A percentile compares a stretch with the other conserved stretches of the same genome.
phyloP scores from a whole-genome alignment of 2,329 filamentous ascomycete species.

The Epichloe uncinata region DNA sequence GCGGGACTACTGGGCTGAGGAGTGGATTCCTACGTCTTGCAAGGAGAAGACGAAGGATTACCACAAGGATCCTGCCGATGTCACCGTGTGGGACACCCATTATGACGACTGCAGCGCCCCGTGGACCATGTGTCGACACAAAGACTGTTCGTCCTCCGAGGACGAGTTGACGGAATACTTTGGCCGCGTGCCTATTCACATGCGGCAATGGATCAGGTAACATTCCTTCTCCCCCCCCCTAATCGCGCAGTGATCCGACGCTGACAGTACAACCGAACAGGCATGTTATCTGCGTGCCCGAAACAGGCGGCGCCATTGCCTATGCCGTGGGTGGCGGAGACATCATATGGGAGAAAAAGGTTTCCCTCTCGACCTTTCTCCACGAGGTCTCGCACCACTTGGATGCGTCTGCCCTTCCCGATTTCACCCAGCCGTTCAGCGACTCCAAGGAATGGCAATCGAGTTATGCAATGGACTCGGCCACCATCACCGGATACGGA shows the following conservation, averaged over 20 bases:
- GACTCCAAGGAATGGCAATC: background rate
- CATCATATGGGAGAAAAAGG: background rate
- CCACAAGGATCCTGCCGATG: conserved; percentile 10
- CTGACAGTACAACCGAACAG: background rate
- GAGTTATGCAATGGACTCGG: background rate
- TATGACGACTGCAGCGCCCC: conserved; percentile 15
- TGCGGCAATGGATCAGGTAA: conserved; percentile 13
- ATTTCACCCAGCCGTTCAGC: background rate
- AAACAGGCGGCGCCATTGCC: background rate
- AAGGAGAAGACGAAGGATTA: conserved; percentile 4
- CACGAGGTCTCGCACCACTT: background rate
- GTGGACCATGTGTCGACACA: conserved; percentile 20
- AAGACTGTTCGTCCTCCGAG: conserved; percentile 11
- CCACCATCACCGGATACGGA: background rate
- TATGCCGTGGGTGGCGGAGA: background rate
- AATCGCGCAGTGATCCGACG: no score
- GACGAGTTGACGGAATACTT: conserved; percentile 15
- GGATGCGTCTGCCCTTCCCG: background rate
- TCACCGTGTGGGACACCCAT: conserved; percentile 14
- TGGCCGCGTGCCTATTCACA: conserved; percentile 17
- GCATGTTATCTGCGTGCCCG: background rate
- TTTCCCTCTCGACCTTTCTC: no score
- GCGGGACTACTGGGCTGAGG: conserved; percentile 11
- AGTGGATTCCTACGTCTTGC: conserved; percentile 12
- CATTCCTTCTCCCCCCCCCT: background rate